Base-by-base conservation (phyloP, 441 rosid species). In the Brassica hybrid region DNA sequence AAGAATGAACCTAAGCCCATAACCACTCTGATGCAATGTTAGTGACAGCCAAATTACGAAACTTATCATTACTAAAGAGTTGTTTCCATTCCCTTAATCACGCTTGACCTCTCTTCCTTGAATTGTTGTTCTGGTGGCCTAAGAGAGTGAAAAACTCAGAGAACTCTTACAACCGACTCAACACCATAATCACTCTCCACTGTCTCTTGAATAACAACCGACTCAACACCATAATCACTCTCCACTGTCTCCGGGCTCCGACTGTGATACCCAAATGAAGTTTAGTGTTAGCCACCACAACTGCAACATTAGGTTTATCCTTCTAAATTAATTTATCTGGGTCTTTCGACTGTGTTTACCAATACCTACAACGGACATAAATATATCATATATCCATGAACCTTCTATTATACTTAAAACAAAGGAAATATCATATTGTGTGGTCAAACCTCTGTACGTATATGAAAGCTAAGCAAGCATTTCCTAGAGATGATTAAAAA, bases 341-440 rank as follows among this genome's bases (percentile, higher is more conserved):
- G 50, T 41, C 48, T 10, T 41, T 9, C 80, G 86, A 84, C 98
- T 93, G 77, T 93, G 94, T 74, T 89, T 95, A 67, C 98, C 98
- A 63, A 91, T 80, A 61, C 98, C 99, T 95, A 85, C 30, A 50
- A 71, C 18, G 19, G 34, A 69, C 67, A 73, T 9, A 73, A 10
- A 61, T 10, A 45, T 45, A 13, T 45, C 6, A 27, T 25, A 72
- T 41, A 65, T 25, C 7, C 25, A 3, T 1, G 30, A 66, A 65
- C 60, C 13, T 52, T 54, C 14, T 57, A 65, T 10, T 36, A 32
- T 69, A 36, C 27, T 25, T 32, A 50, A 17, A 67, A 9, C 45
- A 27, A 67, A 65, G 67, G 50, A 38, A 1, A 36, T 36, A 36
- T 36, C 32, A 27, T 27, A 27, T 27, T 27, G 32, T 27, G 5